Percentiles rank a stretch among this genome's conserved stretches.
phyloP scores from a whole-genome alignment of 2,329 filamentous ascomycete species.

The Epichloe typhina region DNA sequence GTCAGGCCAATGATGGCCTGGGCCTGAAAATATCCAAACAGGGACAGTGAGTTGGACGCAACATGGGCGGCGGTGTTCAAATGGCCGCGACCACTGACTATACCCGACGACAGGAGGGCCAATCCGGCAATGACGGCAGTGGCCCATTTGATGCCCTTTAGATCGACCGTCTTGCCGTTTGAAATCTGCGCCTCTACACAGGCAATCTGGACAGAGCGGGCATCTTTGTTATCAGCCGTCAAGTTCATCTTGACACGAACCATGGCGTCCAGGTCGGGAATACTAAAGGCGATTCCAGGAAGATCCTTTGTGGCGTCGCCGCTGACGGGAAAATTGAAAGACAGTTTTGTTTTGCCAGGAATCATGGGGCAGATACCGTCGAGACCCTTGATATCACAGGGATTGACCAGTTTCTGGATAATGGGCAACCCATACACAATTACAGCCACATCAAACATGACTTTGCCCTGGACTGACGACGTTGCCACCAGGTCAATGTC shows the following conservation, averaged over 20 bases:
- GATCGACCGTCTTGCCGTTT: constrained; percentile 82
- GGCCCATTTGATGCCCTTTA: constrained; percentile 75
- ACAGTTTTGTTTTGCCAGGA: constrained; percentile 63
- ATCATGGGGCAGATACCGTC: constrained; percentile 81
- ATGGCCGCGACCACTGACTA: constrained; percentile 83
- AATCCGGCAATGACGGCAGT: constrained; percentile 78
- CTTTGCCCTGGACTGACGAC: constrained; percentile 54
- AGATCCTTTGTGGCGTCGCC: constrained; percentile 46
- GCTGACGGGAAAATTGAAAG: constrained; percentile 50
- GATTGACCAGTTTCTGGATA: constrained; percentile 51
- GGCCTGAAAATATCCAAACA: constrained; percentile 86
- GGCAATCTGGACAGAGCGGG: constrained; percentile 42
- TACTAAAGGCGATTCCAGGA: constrained; percentile 71
- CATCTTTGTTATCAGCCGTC: constrained; percentile 32
- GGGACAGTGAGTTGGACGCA: constrained; percentile 76
- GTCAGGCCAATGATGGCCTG: constrained; percentile 84
- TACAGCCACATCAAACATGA: constrained; percentile 47
- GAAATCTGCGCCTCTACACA: constrained; percentile 79
- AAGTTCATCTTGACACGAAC: constrained; percentile 70
- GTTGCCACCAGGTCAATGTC: constrained; percentile 61
- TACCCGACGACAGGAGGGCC: constrained; percentile 68
- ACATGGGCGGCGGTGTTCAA: constrained; percentile 89
- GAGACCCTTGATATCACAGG: constrained; percentile 51
- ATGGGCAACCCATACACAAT: constrained; percentile 45
- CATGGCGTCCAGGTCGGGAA: constrained; percentile 80